phyloP scores from a whole-genome alignment of 192 early-diverging fungal genomes.

The Backusella circina region DNA sequence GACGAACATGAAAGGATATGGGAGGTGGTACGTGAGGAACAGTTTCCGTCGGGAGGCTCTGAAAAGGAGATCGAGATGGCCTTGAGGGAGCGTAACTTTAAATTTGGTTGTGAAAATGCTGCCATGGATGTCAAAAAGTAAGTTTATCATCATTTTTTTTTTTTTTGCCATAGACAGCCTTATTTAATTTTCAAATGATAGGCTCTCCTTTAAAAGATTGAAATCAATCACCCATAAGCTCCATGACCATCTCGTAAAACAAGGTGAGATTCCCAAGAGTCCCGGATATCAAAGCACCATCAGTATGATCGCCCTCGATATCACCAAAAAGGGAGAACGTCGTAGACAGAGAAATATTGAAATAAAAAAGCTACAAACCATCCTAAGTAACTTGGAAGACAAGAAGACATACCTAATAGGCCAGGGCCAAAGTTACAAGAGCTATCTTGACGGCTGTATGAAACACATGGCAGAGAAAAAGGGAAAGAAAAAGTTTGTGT shows the following conservation, averaged over 20 bases:
- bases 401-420: conserved; percentile 81
- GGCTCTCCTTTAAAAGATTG: conserved; percentile 67
- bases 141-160: not conserved
- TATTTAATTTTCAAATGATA: too few species aligned
- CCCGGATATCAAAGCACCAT: conserved; percentile 93
- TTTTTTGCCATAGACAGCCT: too few species aligned
- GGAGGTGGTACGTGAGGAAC: conserved; percentile 37
- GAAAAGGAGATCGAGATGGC: conserved; percentile 14
- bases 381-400: conserved; percentile 79
- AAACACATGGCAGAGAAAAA: conserved; percentile 74
- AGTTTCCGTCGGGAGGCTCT: conserved; percentile 17
- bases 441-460: conserved; percentile 90
- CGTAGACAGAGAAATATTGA: conserved; percentile 74
- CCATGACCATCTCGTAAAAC: conserved; percentile 78
- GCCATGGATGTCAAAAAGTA: conserved; percentile 34
- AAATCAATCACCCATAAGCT: conserved; percentile 81
- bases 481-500: conserved; percentile 65
- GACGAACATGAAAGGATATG: conserved; percentile 71
- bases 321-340: conserved; percentile 87
- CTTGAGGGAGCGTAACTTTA: conserved; percentile 17
- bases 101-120: conserved; percentile 20
- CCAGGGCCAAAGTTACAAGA: conserved; percentile 86
- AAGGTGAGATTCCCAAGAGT: conserved; percentile 59
- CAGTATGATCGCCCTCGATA: conserved; percentile 88
- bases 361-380: conserved; percentile 69